phyloP scores from a whole-genome alignment of 257 asterid species.

The Ilex aquifolium region DNA sequence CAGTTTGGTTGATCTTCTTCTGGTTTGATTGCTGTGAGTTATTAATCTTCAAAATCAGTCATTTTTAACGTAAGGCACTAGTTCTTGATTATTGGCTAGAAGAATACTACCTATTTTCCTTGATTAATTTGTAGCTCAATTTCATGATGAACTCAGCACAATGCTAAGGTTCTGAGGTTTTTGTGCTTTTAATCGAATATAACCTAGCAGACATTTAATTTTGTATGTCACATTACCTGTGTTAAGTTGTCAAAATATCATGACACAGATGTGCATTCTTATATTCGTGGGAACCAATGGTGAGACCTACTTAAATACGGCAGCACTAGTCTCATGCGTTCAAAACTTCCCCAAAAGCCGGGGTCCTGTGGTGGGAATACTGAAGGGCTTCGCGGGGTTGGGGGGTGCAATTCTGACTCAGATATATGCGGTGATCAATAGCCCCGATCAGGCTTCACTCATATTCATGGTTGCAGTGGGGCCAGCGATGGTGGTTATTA shows the following conservation, averaged over 20 bases:
- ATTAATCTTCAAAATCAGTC: too few species aligned
- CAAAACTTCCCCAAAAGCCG: constrained; percentile 2
- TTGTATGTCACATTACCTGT: not conserved
- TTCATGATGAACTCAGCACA: too few species aligned
- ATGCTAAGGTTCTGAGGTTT: too few species aligned
- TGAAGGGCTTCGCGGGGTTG: not conserved
- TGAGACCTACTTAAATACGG: constrained; percentile 3
- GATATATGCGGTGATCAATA: not conserved
- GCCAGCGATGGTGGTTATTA: constrained; percentile 2
- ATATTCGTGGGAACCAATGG: constrained; percentile 2
- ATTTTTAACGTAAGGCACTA: too few species aligned
- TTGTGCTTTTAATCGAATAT: too few species aligned
- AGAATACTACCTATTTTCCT: too few species aligned
- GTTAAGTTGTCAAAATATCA: not conserved
- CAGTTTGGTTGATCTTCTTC: too few species aligned
- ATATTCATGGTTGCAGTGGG: constrained; percentile 3
- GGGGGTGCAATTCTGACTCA: constrained; percentile 1
- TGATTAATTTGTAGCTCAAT: too few species aligned
- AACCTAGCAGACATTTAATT: too few species aligned
- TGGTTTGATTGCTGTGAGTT: too few species aligned
- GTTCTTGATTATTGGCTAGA: too few species aligned
- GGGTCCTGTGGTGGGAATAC: constrained; percentile 4
- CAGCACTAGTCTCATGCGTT: constrained; percentile 1
- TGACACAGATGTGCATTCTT: constrained; percentile 1
- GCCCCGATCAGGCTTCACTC: constrained; percentile 4